Conservation (phyloP, 306 rosid species). For the Urtica urens region DNA sequence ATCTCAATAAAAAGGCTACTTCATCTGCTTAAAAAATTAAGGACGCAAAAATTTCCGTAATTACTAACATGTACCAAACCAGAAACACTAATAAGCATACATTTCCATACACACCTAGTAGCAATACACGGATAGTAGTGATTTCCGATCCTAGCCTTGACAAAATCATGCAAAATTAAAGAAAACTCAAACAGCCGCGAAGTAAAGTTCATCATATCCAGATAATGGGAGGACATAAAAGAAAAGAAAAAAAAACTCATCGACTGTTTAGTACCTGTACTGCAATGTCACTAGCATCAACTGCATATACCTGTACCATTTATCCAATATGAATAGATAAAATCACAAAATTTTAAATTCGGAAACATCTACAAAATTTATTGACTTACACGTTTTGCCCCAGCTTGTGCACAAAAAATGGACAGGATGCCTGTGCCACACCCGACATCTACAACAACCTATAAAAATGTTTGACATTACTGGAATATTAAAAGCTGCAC, state of each 20-base stretch:
- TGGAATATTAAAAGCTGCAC: conserved; percentile 9
- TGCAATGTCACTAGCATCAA: conserved; percentile 98
- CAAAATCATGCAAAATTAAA: neutral
- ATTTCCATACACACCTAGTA: neutral
- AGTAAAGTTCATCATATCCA: neutral
- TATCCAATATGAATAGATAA: neutral
- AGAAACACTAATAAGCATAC: neutral
- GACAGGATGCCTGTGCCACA: conserved; percentile 97
- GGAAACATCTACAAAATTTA: conserved; percentile 1
- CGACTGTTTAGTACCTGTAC: conserved; percentile 56
- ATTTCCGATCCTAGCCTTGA: neutral
- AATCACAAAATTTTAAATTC: neutral
- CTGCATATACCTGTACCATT: conserved; percentile 76
- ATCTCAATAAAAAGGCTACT: no score
- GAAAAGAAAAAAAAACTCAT: conserved; percentile 1
- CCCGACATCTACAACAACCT: conserved; percentile 97
- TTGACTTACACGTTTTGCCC: conserved; percentile 79
- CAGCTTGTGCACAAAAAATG: conserved; percentile 96
- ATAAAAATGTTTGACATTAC: conserved; percentile 20
- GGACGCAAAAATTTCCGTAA: no score
- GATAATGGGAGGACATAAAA: neutral
- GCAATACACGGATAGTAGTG: neutral
- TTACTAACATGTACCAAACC: conserved; percentile 8
- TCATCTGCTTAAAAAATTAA: no score
- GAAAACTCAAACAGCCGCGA: neutral